Evolutionary conservation across 139 green algal species (phyloP).

Genomic region (Tetradesmus lagerheimii): DNA sequence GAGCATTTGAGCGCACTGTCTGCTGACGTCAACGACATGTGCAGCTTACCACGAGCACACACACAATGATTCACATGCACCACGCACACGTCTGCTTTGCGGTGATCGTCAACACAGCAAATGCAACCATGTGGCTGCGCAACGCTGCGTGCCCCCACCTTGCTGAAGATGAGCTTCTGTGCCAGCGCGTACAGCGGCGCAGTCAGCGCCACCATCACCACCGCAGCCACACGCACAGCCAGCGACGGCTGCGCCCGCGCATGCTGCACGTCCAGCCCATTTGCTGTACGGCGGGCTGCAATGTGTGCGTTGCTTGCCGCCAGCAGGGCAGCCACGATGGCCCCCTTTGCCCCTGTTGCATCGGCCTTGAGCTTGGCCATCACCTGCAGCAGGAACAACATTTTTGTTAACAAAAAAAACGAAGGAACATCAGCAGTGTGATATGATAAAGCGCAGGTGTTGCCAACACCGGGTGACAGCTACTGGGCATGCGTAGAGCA

Average conservation of each 20-base stretch:
- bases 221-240: constrained; percentile 59
- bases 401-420: no score
- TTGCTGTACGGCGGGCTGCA: constrained; percentile 55
- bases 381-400: constrained; percentile 60
- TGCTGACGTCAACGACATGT: no score
- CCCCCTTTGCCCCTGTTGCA: constrained; percentile 35
- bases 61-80: background rate
- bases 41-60: no score
- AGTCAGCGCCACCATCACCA: constrained; percentile 68
- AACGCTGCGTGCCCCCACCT: constrained; percentile 47
- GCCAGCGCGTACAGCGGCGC: constrained; percentile 79
- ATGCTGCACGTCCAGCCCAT: constrained; percentile 69
- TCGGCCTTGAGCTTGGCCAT: constrained; percentile 70
- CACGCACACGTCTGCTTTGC: no score
- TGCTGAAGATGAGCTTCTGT: constrained; percentile 73
- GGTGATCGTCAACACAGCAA: no score
- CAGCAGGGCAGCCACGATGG: constrained; percentile 71
- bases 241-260: constrained; percentile 51
- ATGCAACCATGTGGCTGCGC: background rate
- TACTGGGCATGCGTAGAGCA: no score
- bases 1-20: no score
- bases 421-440: no score
- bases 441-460: no score
- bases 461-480: no score
- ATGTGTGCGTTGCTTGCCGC: constrained; percentile 62